These are phyloP conservation scores for Xerocomus nothofagi DNA, from an alignment of 1,284 basidiomycete species.

Conservation along the genomic window DNA sequence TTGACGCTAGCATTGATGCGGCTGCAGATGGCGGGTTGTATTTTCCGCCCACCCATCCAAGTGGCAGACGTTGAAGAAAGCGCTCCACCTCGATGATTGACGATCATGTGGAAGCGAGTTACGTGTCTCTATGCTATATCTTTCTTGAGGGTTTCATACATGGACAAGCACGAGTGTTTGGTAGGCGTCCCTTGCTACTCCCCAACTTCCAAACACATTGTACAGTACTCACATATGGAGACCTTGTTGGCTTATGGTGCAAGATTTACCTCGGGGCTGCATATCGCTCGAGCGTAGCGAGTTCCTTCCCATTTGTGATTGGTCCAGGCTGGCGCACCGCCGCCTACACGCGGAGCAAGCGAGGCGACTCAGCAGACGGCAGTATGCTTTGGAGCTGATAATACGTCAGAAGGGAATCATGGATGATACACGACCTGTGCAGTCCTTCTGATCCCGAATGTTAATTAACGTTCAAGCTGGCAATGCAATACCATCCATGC, in stretches of 20 bases:
- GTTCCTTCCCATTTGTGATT: background rate
- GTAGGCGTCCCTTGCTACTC: slow-evolving; percentile 7
- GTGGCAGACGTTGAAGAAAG: slow-evolving; percentile 34
- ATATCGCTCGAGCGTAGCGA: background rate
- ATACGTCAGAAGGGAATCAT: slow-evolving; percentile 17
- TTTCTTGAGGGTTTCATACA: slow-evolving; percentile 19
- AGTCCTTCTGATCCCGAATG: slow-evolving; percentile 12
- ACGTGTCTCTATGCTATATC: slow-evolving; percentile 23
- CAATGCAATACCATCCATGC: background rate
- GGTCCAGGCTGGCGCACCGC: background rate
- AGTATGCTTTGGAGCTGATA: slow-evolving; percentile 12
- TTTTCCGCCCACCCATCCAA: slow-evolving; percentile 32
- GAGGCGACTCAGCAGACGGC: slow-evolving; percentile 13
- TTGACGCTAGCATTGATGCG: background rate
- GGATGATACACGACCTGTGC: slow-evolving; percentile 6
- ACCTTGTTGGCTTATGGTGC: slow-evolving; percentile 4
- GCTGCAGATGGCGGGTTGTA: slow-evolving; percentile 32
- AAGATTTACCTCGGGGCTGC: background rate
- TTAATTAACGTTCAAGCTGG: slow-evolving; percentile 3
- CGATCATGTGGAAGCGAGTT: slow-evolving; percentile 3
- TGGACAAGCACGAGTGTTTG: slow-evolving; percentile 17
- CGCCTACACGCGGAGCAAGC: slow-evolving; percentile 16
- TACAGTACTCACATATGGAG: slow-evolving; percentile 32
- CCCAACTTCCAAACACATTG: slow-evolving; percentile 18
- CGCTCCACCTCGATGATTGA: slow-evolving; percentile 31